Conservation (phyloP, 805 yeast genomes). For the Debaryomyces hansenii region DNA sequence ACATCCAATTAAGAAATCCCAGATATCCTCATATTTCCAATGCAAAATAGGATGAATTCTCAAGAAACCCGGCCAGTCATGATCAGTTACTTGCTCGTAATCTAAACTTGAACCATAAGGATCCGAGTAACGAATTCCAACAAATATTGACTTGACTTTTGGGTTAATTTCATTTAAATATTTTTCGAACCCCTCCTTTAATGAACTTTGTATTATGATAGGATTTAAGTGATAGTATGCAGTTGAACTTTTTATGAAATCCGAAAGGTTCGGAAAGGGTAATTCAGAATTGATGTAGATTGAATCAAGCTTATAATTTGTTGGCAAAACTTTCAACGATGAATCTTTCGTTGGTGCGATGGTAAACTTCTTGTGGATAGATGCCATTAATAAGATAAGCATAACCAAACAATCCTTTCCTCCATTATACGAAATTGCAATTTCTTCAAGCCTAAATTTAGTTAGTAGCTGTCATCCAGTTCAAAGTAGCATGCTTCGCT, state of each 20-base stretch:
- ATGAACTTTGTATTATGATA: constrained; percentile 41
- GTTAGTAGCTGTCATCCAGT: constrained; percentile 15
- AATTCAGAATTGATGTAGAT: constrained; percentile 76
- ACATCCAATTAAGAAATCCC: constrained; percentile 72
- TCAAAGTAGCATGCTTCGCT: neutral
- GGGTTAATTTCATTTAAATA: constrained; percentile 54
- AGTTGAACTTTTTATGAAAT: constrained; percentile 61
- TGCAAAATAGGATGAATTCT: constrained; percentile 86
- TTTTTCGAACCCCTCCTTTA: constrained; percentile 69
- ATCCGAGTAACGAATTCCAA: constrained; percentile 86
- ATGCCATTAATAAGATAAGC: constrained; percentile 71
- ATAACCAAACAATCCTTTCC: constrained; percentile 96
- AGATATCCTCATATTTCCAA: constrained; percentile 81
- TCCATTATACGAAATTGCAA: constrained; percentile 89
- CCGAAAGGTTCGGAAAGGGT: constrained; percentile 69
- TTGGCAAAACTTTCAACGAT: constrained; percentile 19
- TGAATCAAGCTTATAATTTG: constrained; percentile 45
- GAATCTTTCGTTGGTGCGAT: constrained; percentile 4
- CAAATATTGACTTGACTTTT: constrained; percentile 68
- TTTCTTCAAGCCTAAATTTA: constrained; percentile 37
- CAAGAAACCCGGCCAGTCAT: constrained; percentile 86
- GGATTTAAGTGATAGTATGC: constrained; percentile 54
- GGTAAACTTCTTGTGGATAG: constrained; percentile 29
- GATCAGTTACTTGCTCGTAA: constrained; percentile 75
- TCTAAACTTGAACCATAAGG: constrained; percentile 69